Evolutionary conservation across 2,329 filamentous ascomycete species (phyloP), one percentile per base, ranked within the genome.

Genomic region (Fusarium burgessii): DNA sequence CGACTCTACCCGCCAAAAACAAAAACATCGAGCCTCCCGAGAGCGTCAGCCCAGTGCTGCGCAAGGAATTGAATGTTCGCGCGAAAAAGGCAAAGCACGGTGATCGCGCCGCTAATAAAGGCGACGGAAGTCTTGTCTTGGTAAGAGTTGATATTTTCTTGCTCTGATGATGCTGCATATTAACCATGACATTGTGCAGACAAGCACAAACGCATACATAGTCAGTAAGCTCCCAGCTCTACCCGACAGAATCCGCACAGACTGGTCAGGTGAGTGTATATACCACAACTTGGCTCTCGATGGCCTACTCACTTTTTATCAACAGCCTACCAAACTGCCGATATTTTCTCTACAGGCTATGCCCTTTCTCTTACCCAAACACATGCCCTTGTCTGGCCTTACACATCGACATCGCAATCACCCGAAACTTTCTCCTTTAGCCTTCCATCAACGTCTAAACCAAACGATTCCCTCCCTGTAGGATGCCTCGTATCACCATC

Each of bases 371-470:
- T 98, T 60, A 97, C 93, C 12, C 90, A 91, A 72, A 90, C 91
- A 11, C 91, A 95, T 77, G 96, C 95, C 74, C 88, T 97, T 67
- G 90, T 97, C 52, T 99, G 96, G 96, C 92, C 93, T 18, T 98
- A 98, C 82, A 90, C 90, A 32, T 85, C 87, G n/a, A 86, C 87
- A 27, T 86, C 88, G 36, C 84, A 89, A 55, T 91, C 91, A 2
- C 90, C 92, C 76, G 92, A 95, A 78, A 92, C 94, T 27, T 93
- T 95, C 74, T 90, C 89, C 13, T 93, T 99, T 76, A 89, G 91
- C 27, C 86, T 98, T 25, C 93, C 94, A 2, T 90, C 93, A 71
- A 86, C 90, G 15, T 90, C 91, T 29, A 91, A 89, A 79, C 81
- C 86, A 32, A 87, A 86, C 68, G 93, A 95, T 62, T 89, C 92